Conservation (phyloP, 1,284 basidiomycete species). For the Moesziomyces antarcticus region DNA sequence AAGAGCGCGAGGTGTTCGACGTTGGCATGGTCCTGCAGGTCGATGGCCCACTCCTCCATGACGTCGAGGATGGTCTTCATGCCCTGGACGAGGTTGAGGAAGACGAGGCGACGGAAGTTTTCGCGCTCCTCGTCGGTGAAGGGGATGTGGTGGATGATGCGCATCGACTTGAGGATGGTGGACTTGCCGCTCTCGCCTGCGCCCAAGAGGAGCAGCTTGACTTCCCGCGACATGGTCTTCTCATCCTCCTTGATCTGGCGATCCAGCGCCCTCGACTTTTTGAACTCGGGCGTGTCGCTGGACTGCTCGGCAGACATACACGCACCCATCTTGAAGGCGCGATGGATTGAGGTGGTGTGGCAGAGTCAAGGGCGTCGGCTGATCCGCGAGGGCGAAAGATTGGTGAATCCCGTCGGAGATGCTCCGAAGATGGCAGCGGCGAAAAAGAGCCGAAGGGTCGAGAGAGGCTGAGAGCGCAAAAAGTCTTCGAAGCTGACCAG, state of each 20-base stretch:
- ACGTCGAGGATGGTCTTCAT: conserved; percentile 84
- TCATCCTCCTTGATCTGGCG: conserved; percentile 55
- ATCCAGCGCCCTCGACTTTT: conserved; percentile 43
- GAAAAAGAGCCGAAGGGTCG: no score
- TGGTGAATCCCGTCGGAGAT: no score
- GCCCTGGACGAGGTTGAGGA: conserved; percentile 87
- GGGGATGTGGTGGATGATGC: conserved; percentile 82
- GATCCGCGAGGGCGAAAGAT: no score
- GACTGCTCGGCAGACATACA: conserved; percentile 44
- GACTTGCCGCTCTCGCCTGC: conserved; percentile 95
- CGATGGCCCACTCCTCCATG: conserved; percentile 86
- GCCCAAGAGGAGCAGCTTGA: conserved; percentile 77
- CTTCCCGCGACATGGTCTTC: conserved; percentile 48
- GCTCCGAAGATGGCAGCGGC: no score
- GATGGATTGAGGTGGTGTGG: no score
- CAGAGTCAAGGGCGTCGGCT: no score
- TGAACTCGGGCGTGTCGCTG: conserved; percentile 45
- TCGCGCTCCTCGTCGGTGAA: conserved; percentile 82
- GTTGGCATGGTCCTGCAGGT: conserved; percentile 72
- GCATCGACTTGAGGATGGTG: conserved; percentile 93
- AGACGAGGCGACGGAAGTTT: conserved; percentile 81
- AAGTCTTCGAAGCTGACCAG: no score
- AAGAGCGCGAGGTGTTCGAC: conserved; percentile 47
- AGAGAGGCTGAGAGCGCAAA: no score
- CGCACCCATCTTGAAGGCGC: conserved; percentile 37